Percentiles rank a stretch among this genome's conserved stretches.
These are phyloP conservation scores for Pistacia atlantica DNA, from an alignment of 345 rosid species.

Conservation along the genomic window DNA sequence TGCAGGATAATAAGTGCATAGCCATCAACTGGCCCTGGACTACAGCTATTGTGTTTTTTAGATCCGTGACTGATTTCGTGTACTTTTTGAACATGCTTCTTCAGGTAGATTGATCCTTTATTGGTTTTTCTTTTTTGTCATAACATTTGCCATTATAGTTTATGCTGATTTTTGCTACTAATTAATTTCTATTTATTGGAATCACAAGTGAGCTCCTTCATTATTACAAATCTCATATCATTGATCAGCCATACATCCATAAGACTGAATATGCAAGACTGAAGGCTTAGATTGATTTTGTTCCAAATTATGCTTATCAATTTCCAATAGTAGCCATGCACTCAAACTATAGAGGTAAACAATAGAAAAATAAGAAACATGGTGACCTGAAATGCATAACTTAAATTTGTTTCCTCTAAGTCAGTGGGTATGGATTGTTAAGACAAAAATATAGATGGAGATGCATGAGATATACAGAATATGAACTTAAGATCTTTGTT, in stretches of 20 bases:
- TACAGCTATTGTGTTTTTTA: constrained; percentile 42
- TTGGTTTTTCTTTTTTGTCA: background rate
- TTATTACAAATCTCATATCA: background rate
- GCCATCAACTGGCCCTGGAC: constrained; percentile 51
- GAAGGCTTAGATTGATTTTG: background rate
- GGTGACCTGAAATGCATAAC: background rate
- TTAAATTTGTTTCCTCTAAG: background rate
- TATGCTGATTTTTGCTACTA: background rate
- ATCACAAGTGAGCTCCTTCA: background rate
- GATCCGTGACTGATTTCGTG: constrained; percentile 67
- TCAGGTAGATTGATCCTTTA: constrained; percentile 52
- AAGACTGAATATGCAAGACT: background rate
- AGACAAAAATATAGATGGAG: too few relatives aligned
- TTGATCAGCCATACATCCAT: background rate
- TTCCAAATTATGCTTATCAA: background rate
- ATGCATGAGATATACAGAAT: too few relatives aligned
- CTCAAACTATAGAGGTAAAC: background rate
- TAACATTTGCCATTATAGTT: background rate
- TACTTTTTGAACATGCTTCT: constrained; percentile 74
- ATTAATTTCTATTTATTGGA: background rate
- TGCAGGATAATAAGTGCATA: constrained; percentile 64
- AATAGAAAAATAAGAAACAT: background rate
- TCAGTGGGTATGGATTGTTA: too few relatives aligned
- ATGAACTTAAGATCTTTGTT: too few relatives aligned
- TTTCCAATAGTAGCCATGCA: background rate